phyloP scores from a whole-genome alignment of 306 rosid genomes.

The Prunus dulcis region DNA sequence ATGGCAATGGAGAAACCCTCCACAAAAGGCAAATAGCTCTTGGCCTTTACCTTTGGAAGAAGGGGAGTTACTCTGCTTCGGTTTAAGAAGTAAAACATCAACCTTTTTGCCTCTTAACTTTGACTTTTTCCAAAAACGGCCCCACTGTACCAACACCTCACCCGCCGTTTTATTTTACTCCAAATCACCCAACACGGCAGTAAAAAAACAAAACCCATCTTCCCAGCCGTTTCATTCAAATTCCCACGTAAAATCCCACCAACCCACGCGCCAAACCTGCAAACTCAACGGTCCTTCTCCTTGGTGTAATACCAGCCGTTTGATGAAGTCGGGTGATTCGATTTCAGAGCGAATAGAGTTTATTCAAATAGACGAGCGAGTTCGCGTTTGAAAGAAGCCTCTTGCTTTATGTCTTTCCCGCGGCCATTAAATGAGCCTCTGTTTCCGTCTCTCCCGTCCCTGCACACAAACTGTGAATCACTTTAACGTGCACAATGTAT shows the following conservation, averaged over 20 bases:
- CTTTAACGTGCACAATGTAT: constrained; percentile 27
- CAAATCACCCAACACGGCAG: background rate
- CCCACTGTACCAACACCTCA: background rate
- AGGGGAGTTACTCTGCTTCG: too few relatives aligned
- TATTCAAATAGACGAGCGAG: background rate
- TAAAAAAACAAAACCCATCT: background rate
- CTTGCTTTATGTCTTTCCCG: background rate
- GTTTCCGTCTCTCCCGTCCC: background rate
- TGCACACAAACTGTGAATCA: constrained; percentile 16
- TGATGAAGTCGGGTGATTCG: background rate
- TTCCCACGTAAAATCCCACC: background rate
- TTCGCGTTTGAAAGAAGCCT: background rate
- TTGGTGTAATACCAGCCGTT: background rate
- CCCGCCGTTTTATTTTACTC: background rate
- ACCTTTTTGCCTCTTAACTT: background rate
- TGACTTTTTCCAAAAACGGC: background rate
- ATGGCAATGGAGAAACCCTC: background rate
- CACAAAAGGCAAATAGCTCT: background rate
- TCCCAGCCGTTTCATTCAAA: constrained; percentile 11
- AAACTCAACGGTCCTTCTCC: background rate
- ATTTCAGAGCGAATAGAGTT: background rate
- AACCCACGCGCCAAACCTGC: background rate
- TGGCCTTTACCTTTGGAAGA: background rate
- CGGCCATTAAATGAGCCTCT: constrained; percentile 16
- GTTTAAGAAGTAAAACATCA: background rate